phyloP scores from a whole-genome alignment of 1,284 basidiomycete species.

The Melampsora medusae region DNA sequence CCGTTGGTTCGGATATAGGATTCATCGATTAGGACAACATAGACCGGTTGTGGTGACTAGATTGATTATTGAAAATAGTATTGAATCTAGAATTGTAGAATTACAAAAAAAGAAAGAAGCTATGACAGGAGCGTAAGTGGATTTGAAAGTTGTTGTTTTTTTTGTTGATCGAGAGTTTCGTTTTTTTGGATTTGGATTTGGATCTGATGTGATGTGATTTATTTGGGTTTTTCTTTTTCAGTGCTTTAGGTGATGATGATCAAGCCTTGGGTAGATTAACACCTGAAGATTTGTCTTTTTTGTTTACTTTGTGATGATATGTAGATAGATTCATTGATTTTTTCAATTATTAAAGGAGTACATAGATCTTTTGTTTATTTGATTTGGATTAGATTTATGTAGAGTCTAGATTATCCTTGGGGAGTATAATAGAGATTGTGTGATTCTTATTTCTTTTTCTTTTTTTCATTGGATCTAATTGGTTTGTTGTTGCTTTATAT shows the following conservation, averaged over 20 bases:
- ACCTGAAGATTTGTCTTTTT: slow-evolving; percentile 44
- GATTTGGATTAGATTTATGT: too few species aligned
- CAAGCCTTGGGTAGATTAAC: slow-evolving; percentile 44
- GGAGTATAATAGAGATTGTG: too few species aligned
- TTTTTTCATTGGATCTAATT: too few species aligned
- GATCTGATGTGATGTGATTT: not conserved
- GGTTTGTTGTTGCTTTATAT: too few species aligned
- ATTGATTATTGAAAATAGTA: slow-evolving; percentile 90
- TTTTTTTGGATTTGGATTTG: too few species aligned
- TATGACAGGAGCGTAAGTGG: slow-evolving; percentile 50
- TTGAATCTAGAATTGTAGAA: slow-evolving; percentile 79
- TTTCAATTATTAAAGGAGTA: too few species aligned
- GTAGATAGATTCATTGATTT: too few species aligned
- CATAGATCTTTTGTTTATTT: too few species aligned
- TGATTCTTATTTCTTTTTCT: too few species aligned
- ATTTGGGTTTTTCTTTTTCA: not conserved
- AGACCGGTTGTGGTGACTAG: slow-evolving; percentile 90
- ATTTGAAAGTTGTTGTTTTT: too few species aligned
- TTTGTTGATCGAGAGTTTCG: too few species aligned
- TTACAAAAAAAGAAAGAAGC: slow-evolving; percentile 53
- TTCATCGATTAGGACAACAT: slow-evolving; percentile 81
- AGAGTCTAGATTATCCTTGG: too few species aligned
- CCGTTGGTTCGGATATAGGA: slow-evolving; percentile 28
- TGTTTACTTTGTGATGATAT: slow-evolving; percentile 26
- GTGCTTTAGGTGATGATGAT: slow-evolving; percentile 44